Percentiles rank a stretch among this genome's conserved stretches.
phyloP scores from a whole-genome alignment of 208 protist genomes.

The Herpetomonas muscarum region DNA sequence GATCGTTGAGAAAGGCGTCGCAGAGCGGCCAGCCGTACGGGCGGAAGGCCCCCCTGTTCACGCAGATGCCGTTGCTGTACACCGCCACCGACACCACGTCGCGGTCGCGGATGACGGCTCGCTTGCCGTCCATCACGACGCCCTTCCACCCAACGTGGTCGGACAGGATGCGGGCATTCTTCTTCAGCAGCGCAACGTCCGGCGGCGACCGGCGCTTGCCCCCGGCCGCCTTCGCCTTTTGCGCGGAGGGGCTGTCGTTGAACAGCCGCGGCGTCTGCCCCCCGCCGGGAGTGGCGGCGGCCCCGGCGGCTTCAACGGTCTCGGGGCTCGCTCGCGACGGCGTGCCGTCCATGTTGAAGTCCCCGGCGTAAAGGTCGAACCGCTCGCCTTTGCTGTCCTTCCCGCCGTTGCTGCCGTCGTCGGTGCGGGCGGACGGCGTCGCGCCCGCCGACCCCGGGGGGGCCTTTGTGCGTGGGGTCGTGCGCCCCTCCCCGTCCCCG shows the following conservation, averaged over 20 bases:
- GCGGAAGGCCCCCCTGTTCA: slow-evolving; percentile 83
- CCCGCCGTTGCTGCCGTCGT: slow-evolving; percentile 5
- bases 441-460: no score
- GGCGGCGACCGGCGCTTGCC: slow-evolving; percentile 17
- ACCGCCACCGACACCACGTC: slow-evolving; percentile 77
- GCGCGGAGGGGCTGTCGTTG: background rate
- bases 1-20: slow-evolving; percentile 83
- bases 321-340: slow-evolving; percentile 1
- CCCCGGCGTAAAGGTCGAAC: slow-evolving; percentile 47
- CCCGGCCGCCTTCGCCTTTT: background rate
- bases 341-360: slow-evolving; percentile 16
- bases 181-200: slow-evolving; percentile 58
- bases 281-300: slow-evolving; percentile 8
- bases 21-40: slow-evolving; percentile 86
- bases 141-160: slow-evolving; percentile 80
- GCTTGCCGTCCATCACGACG: slow-evolving; percentile 53
- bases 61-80: slow-evolving; percentile 89
- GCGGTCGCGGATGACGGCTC: slow-evolving; percentile 60
- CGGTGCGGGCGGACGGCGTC: background rate
- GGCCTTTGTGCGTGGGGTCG: background rate
- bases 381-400: background rate
- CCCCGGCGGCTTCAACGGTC: background rate
- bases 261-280: background rate
- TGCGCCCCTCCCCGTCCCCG: background rate
- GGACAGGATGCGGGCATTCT: slow-evolving; percentile 79